Conservation (phyloP, 2,329 filamentous ascomycete species). For the Aphanocladium album region DNA sequence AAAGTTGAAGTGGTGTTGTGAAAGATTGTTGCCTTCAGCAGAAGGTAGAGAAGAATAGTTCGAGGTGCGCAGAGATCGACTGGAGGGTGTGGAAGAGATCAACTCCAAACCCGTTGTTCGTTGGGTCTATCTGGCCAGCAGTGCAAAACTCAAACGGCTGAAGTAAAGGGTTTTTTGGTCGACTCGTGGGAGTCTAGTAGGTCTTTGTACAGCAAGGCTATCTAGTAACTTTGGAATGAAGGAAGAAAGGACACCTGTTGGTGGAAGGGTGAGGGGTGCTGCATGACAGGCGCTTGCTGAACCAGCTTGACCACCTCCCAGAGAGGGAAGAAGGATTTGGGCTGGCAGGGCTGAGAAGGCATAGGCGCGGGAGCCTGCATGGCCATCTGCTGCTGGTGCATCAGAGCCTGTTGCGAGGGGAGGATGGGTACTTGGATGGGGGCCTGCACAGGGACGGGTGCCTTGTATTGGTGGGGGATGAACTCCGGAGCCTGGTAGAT, state of each 20-base stretch:
- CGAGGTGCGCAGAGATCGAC: not conserved
- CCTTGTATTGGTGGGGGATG: slow-evolving; percentile 40
- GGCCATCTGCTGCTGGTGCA: slow-evolving; percentile 22
- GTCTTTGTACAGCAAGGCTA: slow-evolving; percentile 9
- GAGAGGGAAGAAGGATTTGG: slow-evolving; percentile 45
- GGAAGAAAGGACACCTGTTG: slow-evolving; percentile 48
- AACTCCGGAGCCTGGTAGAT: slow-evolving; percentile 43
- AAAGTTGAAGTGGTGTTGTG: not conserved
- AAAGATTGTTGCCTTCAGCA: not conserved
- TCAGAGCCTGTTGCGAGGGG: slow-evolving; percentile 22
- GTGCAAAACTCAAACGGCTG: slow-evolving; percentile 4
- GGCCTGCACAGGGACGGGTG: slow-evolving; percentile 27
- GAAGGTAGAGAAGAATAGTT: not conserved
- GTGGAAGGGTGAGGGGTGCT: slow-evolving; percentile 47
- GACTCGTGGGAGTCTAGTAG: slow-evolving; percentile 5
- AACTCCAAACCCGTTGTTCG: slow-evolving; percentile 1
- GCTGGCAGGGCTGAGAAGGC: slow-evolving; percentile 34
- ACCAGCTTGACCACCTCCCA: slow-evolving; percentile 52
- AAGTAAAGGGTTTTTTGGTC: not conserved
- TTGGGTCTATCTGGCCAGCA: slow-evolving; percentile 8
- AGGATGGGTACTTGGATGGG: slow-evolving; percentile 12
- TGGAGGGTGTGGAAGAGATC: slow-evolving; percentile 1
- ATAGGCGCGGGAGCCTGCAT: slow-evolving; percentile 33
- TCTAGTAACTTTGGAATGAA: slow-evolving; percentile 48
- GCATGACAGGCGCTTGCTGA: slow-evolving; percentile 43